Conservation (phyloP, 163 green algal species). For the Chlamydomonas reinhardtii region DNA sequence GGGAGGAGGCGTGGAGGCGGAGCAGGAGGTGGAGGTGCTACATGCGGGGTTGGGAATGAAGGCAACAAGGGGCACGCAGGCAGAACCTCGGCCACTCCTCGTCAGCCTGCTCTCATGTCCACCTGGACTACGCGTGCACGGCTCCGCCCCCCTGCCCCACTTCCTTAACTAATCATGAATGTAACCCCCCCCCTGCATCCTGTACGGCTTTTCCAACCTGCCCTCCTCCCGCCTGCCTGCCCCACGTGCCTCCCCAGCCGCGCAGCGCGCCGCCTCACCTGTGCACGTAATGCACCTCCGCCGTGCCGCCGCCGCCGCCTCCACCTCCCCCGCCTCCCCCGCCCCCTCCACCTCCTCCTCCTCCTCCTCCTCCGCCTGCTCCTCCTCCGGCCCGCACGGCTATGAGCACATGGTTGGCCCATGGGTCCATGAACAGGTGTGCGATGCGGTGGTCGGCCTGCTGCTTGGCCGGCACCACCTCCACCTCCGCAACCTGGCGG, state of each 20-base stretch:
- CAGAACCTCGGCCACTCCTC: too few species aligned
- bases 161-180: too few species aligned
- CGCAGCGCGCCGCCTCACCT: conserved; percentile 9
- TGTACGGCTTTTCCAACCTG: too few species aligned
- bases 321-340: neutral
- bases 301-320: neutral
- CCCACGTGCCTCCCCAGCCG: neutral
- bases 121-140: too few species aligned
- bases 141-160: too few species aligned
- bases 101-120: too few species aligned
- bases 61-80: too few species aligned
- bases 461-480: conserved; percentile 56
- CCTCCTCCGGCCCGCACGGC: conserved; percentile 20
- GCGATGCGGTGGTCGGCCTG: conserved; percentile 60
- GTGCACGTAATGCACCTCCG: conserved; percentile 81
- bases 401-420: conserved; percentile 74
- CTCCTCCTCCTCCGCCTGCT: neutral
- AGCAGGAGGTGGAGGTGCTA: neutral
- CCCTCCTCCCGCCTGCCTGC: too few species aligned
- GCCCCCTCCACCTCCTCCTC: neutral
- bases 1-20: neutral
- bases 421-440: conserved; percentile 74
- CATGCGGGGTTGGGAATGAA: too few species aligned
- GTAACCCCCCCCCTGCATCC: too few species aligned
- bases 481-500: conserved; percentile 78